phyloP scores from a whole-genome alignment of 805 yeast species.

The Saccharomycopsis sp. region DNA sequence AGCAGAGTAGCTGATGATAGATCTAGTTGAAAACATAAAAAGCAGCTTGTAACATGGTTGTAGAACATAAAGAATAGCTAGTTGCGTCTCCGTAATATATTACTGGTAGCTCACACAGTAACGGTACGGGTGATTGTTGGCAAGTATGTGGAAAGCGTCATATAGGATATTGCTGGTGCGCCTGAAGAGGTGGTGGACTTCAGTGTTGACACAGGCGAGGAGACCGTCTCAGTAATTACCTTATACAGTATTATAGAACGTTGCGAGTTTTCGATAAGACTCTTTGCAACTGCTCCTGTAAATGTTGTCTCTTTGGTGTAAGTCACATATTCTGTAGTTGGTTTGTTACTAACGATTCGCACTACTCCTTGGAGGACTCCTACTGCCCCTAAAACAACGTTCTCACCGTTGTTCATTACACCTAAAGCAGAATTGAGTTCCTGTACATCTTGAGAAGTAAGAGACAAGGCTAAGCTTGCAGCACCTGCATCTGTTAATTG shows the following conservation, averaged over 20 bases:
- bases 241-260: neutral
- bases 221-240: neutral
- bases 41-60: no score
- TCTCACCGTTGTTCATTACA: constrained; percentile 14
- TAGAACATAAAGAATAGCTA: no score
- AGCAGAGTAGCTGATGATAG: no score
- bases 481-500: neutral
- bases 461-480: neutral
- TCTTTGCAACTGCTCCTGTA: constrained; percentile 2
- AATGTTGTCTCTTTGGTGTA: constrained; percentile 4
- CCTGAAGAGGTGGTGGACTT: neutral
- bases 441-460: neutral
- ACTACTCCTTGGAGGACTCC: constrained; percentile 18
- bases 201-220: neutral
- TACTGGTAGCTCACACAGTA: neutral
- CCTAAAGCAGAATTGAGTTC: constrained; percentile 9
- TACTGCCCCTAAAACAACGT: constrained; percentile 15
- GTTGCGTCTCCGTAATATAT: no score
- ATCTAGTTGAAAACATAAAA: no score
- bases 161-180: neutral
- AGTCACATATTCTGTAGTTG: constrained; percentile 10
- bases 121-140: neutral
- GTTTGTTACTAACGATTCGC: constrained; percentile 8
- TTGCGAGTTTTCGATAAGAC: neutral
- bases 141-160: neutral